Percentiles rank a stretch among this genome's conserved stretches.
These are phyloP conservation scores for Saccharomycopsis fodiens DNA, from an alignment of 805 yeast genomes.

Conservation along the genomic window DNA sequence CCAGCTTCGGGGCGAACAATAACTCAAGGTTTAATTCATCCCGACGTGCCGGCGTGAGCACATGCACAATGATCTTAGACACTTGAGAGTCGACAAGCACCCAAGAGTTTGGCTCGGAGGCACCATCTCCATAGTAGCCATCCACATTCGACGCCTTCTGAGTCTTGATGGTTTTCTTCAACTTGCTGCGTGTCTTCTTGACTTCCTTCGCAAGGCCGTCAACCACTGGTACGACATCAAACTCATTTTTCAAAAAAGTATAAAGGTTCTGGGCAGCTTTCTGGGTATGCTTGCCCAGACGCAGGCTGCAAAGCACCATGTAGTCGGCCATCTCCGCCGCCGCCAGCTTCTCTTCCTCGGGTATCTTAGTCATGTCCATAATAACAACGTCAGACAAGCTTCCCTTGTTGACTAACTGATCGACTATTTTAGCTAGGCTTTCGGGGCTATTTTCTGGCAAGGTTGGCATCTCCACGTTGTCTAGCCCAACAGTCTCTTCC, in stretches of 20 bases:
- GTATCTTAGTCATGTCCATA: slow-evolving; percentile 49
- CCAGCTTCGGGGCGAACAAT: slow-evolving; percentile 48
- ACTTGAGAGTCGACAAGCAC: slow-evolving; percentile 63
- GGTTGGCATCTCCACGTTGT: slow-evolving; percentile 39
- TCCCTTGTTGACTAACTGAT: slow-evolving; percentile 46
- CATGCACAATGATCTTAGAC: slow-evolving; percentile 61
- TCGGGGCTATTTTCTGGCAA: slow-evolving; percentile 56
- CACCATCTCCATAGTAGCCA: slow-evolving; percentile 42
- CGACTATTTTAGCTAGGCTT: slow-evolving; percentile 37
- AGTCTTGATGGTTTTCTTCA: slow-evolving; percentile 45
- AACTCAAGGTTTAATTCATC: slow-evolving; percentile 61
- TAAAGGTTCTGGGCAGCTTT: slow-evolving; percentile 59
- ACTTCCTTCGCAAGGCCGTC: slow-evolving; percentile 68
- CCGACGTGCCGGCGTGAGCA: slow-evolving; percentile 66
- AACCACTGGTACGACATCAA: slow-evolving; percentile 38
- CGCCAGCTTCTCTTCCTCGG: slow-evolving; percentile 31
- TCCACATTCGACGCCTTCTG: slow-evolving; percentile 44
- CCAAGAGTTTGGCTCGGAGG: slow-evolving; percentile 62
- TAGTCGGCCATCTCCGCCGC: slow-evolving; percentile 36
- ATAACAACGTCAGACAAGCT: slow-evolving; percentile 59
- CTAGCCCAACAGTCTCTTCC: slow-evolving; percentile 27
- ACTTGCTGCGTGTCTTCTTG: slow-evolving; percentile 42
- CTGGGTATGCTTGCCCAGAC: slow-evolving; percentile 65
- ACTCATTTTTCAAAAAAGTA: slow-evolving; percentile 47
- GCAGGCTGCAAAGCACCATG: slow-evolving; percentile 67